These are phyloP conservation scores for Angomonas ambiguus DNA, from an alignment of 208 protist species.

Conservation along the genomic window DNA sequence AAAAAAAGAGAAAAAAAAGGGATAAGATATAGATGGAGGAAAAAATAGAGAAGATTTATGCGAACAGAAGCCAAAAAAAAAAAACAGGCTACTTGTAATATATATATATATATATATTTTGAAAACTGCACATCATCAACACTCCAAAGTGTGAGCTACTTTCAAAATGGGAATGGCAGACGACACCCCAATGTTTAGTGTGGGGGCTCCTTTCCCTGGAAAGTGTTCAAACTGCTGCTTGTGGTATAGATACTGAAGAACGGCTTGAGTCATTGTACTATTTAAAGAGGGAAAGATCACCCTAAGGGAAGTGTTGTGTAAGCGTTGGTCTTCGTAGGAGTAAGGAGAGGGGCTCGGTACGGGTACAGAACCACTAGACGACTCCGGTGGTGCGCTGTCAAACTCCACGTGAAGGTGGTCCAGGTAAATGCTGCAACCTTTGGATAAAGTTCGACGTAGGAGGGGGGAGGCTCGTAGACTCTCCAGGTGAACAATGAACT, in stretches of 20 bases:
- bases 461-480: constrained; percentile 42
- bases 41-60: background rate
- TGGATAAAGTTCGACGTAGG: constrained; percentile 36
- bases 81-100: background rate
- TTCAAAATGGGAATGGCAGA: constrained; percentile 59
- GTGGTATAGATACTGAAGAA: constrained; percentile 65
- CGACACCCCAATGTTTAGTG: constrained; percentile 33
- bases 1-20: background rate
- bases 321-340: constrained; percentile 10
- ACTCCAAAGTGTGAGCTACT: constrained; percentile 39
- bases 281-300: constrained; percentile 36
- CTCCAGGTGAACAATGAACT: constrained; percentile 42
- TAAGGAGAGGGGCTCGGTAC: background rate
- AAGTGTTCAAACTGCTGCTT: constrained; percentile 57
- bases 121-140: constrained; percentile 16
- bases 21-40: background rate
- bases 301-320: constrained; percentile 17
- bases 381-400: background rate
- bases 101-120: background rate
- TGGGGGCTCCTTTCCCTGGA: constrained; percentile 17
- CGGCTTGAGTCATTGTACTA: constrained; percentile 32
- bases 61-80: background rate
- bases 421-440: constrained; percentile 12
- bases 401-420: background rate
- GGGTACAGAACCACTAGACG: background rate